Percentiles rank a stretch among this genome's conserved stretches.
These are phyloP conservation scores for Nigrograna mackinnonii DNA, from an alignment of 2,329 filamentous ascomycete genomes.

Conservation along the genomic window DNA sequence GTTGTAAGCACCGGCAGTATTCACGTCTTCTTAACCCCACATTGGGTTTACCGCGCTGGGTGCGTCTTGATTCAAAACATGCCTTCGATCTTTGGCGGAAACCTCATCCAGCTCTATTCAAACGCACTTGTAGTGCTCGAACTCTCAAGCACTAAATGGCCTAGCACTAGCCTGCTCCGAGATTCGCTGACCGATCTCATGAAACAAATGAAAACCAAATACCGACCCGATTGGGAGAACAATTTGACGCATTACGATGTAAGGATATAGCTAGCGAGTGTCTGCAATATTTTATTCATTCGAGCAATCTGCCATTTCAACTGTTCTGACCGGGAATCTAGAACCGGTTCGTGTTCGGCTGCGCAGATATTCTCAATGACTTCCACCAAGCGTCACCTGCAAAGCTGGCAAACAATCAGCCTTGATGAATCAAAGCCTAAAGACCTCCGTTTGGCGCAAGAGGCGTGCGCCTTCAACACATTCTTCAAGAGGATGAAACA, in stretches of 20 bases:
- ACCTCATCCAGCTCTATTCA: conserved; percentile 38
- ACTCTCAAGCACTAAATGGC: conserved; percentile 37
- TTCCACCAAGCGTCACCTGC: too few species aligned
- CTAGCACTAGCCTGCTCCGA: conserved; percentile 29
- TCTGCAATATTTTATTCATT: neutral
- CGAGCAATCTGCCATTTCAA: too few species aligned
- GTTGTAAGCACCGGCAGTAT: conserved; percentile 33
- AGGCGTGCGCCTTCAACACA: too few species aligned
- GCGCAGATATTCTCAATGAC: too few species aligned
- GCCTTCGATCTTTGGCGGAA: conserved; percentile 27
- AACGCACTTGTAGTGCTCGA: conserved; percentile 39
- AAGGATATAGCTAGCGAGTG: conserved; percentile 1
- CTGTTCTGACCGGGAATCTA: too few species aligned
- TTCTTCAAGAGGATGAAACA: too few species aligned
- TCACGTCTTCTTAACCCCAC: conserved; percentile 36
- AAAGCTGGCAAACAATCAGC: too few species aligned
- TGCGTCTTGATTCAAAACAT: conserved; percentile 37
- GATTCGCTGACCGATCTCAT: conserved; percentile 33
- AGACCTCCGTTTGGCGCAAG: too few species aligned
- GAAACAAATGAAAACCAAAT: conserved; percentile 35
- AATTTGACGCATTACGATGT: conserved; percentile 1
- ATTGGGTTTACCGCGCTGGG: conserved; percentile 39
- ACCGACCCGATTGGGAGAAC: conserved; percentile 25
- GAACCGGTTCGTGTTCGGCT: too few species aligned
- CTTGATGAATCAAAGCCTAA: too few species aligned